Evolutionary conservation across 768 basidiomycete genomes (phyloP), one percentile per base, ranked within the genome.

Genomic region (Flagelloscypha sp.): DNA sequence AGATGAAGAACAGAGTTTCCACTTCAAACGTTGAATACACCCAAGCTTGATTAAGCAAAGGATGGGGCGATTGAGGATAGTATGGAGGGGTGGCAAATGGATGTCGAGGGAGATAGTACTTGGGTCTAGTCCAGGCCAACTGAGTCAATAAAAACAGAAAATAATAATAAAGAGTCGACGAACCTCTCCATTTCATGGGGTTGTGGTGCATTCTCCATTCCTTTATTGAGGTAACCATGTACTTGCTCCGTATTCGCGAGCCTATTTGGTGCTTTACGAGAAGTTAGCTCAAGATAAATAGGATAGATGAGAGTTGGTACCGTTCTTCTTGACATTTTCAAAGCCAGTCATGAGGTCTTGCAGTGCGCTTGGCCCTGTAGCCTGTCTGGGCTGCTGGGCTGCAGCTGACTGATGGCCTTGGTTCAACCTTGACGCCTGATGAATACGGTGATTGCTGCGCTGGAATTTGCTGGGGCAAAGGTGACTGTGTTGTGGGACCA

Each of bases 1-100:
- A 99, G 51, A 98, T 85, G 63, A 92, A 99, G 62, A 99, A 98
- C 7, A 98, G 67, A 13, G 94, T 97, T 63, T 99, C 95, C 32
- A 95, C 81, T 45, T 99, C 95, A 42, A 98, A 73, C 54, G 92
- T 85, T 21, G 83, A 70, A 54, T 93, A 95, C 33, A 97, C 74
- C 7, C 72, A 76, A 23, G 90, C 76, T 36, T 88, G 84, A 49
- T 75, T 87, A 40, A 98, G 63, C 29, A 85, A 66, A 12, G 81
- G 72, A 46, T 82, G 76, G 20, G 89, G 89, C 36, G 78, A 58
- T 58, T 98, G 95, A 24, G 95, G 92, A 58, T 99, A 99, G 58
- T 94, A 97, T 9, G 76, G 60, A 11, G 95, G 83, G n/a, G 93
- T 89, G 50, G 72, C 79, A 65, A 76, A 87, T 8, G 93, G 88